A percentile compares a stretch with the other conserved stretches of the same genome.
These are phyloP conservation scores for Boletellus deceptivus DNA, from an alignment of 1,284 basidiomycete species.

Conservation along the genomic window DNA sequence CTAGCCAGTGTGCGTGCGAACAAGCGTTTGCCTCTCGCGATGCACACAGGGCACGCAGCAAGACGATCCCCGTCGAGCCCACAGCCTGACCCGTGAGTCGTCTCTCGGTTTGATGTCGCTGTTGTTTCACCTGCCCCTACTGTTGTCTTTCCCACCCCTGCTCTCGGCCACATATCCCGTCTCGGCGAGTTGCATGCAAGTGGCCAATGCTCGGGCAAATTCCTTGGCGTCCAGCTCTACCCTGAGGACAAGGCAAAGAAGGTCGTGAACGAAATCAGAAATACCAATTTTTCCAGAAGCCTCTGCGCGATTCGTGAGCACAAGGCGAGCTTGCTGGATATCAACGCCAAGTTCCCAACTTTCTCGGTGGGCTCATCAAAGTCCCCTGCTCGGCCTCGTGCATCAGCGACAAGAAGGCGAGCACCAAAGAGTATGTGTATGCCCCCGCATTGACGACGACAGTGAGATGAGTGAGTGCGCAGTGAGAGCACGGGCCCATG, in stretches of 20 bases:
- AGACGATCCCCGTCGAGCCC: too few species aligned
- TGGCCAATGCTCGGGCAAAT: not conserved
- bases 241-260: not conserved
- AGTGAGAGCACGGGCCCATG: too few species aligned
- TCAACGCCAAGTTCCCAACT: not conserved
- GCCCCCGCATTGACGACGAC: not conserved
- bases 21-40: too few species aligned
- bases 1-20: too few species aligned
- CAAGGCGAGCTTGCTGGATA: not conserved
- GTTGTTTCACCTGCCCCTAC: too few species aligned
- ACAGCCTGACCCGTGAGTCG: too few species aligned
- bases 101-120: too few species aligned
- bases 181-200: too few species aligned
- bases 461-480: too few species aligned
- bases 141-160: too few species aligned
- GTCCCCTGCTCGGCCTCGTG: not conserved
- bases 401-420: not conserved
- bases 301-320: not conserved
- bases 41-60: too few species aligned
- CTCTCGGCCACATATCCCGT: too few species aligned
- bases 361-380: not conserved
- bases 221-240: not conserved
- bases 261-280: not conserved
- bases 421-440: not conserved
- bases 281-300: not conserved